Evolutionary conservation across 805 yeast species (phyloP).

Genomic region (Suhomyces emberorum): DNA sequence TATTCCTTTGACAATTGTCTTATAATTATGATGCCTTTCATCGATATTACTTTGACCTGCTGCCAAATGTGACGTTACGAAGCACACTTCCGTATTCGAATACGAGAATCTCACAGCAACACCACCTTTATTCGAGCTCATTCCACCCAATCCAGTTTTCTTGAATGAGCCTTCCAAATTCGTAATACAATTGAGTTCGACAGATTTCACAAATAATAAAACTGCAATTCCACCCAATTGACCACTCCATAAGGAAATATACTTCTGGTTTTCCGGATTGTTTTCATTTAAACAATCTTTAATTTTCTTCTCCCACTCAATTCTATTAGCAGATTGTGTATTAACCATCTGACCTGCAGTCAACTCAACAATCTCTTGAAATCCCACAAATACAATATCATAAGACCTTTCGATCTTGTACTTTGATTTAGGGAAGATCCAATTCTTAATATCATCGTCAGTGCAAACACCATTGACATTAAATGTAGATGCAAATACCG

Average conservation of each 20-base stretch:
- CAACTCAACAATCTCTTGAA: constrained; percentile 85
- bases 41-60: constrained; percentile 83
- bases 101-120: constrained; percentile 65
- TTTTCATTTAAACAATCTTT: constrained; percentile 41
- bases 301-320: constrained; percentile 65
- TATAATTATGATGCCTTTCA: constrained; percentile 85
- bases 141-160: constrained; percentile 93
- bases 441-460: constrained; percentile 39
- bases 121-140: constrained; percentile 80
- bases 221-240: constrained; percentile 84
- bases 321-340: constrained; percentile 60
- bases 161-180: constrained; percentile 70
- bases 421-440: constrained; percentile 43
- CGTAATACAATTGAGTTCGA: constrained; percentile 48
- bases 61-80: constrained; percentile 85
- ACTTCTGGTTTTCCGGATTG: constrained; percentile 39
- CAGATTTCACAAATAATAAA: constrained; percentile 61
- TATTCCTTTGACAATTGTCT: constrained; percentile 68
- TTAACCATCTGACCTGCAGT: constrained; percentile 80
- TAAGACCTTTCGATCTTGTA: constrained; percentile 36
- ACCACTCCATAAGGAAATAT: constrained; percentile 63
- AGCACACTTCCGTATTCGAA: constrained; percentile 68
- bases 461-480: constrained; percentile 51
- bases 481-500: constrained; percentile 48
- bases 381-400: constrained; percentile 77